phyloP scores from a whole-genome alignment of 441 rosid species.

The Corymbia calophylla region DNA sequence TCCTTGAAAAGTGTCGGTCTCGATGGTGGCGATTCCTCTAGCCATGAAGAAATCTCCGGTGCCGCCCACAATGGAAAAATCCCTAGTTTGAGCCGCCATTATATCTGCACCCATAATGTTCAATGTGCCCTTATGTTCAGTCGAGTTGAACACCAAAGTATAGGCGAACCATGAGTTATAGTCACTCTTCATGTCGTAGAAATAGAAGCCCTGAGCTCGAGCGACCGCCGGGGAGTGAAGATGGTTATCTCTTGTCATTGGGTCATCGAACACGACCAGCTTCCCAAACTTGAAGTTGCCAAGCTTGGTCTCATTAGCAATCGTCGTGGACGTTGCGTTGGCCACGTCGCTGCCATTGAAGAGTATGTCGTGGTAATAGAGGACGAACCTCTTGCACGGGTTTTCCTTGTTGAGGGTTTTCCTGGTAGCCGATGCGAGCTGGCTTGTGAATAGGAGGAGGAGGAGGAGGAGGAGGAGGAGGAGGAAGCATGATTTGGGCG shows the following conservation, averaged over 20 bases:
- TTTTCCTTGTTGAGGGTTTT: background rate
- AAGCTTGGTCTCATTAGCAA: constrained; percentile 8
- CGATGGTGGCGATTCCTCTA: background rate
- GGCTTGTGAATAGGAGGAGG: background rate
- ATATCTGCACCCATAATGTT: constrained; percentile 2
- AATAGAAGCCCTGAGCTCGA: background rate
- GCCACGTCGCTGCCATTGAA: constrained; percentile 17
- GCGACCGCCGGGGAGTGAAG: background rate
- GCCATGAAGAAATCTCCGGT: constrained; percentile 14
- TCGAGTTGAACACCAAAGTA: background rate
- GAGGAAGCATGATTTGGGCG: background rate
- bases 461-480: background rate
- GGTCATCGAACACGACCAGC: background rate
- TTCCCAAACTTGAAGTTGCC: constrained; percentile 20
- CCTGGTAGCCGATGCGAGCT: background rate
- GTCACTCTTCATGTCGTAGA: background rate
- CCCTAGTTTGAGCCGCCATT: background rate
- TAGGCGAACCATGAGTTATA: background rate
- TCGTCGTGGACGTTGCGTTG: constrained; percentile 21
- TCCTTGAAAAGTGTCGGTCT: background rate
- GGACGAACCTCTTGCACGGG: constrained; percentile 25
- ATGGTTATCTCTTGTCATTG: background rate
- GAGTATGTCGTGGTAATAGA: constrained; percentile 31
- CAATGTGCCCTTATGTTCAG: background rate
- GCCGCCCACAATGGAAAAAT: constrained; percentile 2